Base-by-base conservation (phyloP, 768 basidiomycete species). In the Arthromyces matolae region DNA sequence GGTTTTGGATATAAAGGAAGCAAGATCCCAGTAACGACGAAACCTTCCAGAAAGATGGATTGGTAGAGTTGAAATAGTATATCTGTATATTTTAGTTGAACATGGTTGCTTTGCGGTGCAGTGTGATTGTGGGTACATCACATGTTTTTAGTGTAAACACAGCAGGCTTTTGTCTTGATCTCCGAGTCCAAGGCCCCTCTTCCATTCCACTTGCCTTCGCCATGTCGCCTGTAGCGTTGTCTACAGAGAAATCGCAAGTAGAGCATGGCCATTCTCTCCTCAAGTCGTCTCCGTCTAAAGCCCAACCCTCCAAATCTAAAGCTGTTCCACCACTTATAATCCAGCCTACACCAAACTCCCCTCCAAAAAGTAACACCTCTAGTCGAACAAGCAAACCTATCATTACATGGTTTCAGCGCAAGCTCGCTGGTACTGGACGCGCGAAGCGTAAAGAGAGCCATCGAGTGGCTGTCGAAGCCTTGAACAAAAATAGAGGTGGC, bases 401-500 rank as follows among this genome's bases (percentile, higher is more conserved):
- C 57, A 83, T 93, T 58, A 86, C 89, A 57, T 93, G 90, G 90
- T 83, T 93, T 51, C 89, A 92, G 60, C 81, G 88, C 54, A 93
- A 93, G 65, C 73, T 93, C 12, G 84, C 82, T 28, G 87, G 87
- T 20, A 77, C 83, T 18, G 80, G 73, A 29, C 80, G 77, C 51
- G 58, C 71, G 18, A 82, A 84, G 64, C 75, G 83, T 46, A 58
- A 65, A 25, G 72, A 71, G 47, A 68, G 64, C 53, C 60, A 65
- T 41, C 63, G 64, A 33, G 58, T 68, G 33, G 57, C 52, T 40
- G 53, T 60, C 51, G 57, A 67, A 45, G 62, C 64, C 37, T 57
- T 70, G 35, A 66, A 63, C n/a, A 58, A 69, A 51, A 60, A 59
- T 42, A 65, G 68, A 40, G 61, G 57, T 41, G 60, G 57, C 24